Conservation (phyloP, 169 alveolate species). For the Cryptosporidium parvum region DNA sequence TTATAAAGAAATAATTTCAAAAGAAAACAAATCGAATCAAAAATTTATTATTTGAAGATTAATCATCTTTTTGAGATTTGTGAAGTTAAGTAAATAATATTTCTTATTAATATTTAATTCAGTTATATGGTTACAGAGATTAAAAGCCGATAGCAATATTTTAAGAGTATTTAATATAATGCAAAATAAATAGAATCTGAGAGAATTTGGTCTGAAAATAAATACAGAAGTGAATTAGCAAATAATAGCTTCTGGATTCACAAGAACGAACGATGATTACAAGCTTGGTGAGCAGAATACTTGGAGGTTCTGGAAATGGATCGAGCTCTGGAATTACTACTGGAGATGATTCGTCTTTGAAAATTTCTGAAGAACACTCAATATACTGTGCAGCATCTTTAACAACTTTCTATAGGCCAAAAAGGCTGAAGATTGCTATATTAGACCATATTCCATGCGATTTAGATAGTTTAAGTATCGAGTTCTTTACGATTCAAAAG, state of each 20-base stretch:
- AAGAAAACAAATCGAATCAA: background rate
- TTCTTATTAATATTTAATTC: background rate
- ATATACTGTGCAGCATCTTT: constrained; percentile 53
- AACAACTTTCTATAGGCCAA: constrained; percentile 62
- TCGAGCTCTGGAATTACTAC: background rate
- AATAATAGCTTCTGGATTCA: background rate
- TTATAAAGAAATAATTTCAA: background rate
- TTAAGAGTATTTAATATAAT: background rate
- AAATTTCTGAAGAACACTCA: constrained; percentile 45
- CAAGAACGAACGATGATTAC: constrained; percentile 32
- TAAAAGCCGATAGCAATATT: background rate
- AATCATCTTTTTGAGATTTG: background rate
- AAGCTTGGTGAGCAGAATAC: constrained; percentile 38
- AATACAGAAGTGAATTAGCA: background rate
- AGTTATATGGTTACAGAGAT: background rate
- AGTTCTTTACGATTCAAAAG: constrained; percentile 40
- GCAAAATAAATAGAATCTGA: background rate
- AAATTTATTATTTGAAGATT: background rate
- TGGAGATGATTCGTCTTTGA: constrained; percentile 16
- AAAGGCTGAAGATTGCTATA: constrained; percentile 57
- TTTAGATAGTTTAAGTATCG: constrained; percentile 32
- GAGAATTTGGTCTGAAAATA: background rate
- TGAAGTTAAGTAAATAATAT: background rate
- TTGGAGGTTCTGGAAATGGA: constrained; percentile 25
- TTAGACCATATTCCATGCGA: constrained; percentile 61